Evolutionary conservation across 179 eudicot genomes (phyloP).

Genomic region (Spinacia oleracea): DNA sequence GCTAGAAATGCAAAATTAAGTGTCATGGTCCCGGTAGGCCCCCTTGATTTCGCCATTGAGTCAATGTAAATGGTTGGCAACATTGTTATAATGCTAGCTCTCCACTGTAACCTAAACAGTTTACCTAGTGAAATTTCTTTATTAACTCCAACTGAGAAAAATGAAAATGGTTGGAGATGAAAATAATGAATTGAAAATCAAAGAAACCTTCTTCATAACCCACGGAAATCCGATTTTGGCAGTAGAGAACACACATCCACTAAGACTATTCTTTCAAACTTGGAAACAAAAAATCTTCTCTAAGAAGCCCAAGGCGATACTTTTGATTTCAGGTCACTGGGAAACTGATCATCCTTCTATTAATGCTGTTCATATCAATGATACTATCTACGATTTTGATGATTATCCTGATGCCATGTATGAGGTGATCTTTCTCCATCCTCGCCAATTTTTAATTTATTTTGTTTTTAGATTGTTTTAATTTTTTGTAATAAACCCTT

Average conservation of each 20-base stretch:
- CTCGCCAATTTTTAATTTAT: too few relatives aligned
- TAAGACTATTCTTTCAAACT: constrained; percentile 47
- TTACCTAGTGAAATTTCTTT: background rate
- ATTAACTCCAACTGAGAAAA: background rate
- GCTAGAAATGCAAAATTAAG: background rate
- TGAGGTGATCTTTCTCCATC: constrained; percentile 30
- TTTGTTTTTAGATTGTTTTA: background rate
- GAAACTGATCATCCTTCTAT: constrained; percentile 56
- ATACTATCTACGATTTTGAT: constrained; percentile 58
- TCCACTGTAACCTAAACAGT: background rate
- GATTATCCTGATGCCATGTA: constrained; percentile 54
- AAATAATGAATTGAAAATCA: too few relatives aligned
- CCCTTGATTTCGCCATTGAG: background rate
- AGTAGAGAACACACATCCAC: constrained; percentile 52
- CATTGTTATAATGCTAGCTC: background rate
- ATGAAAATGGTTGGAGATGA: background rate
- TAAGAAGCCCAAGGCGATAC: constrained; percentile 47
- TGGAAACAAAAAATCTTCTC: constrained; percentile 34
- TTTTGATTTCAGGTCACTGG: constrained; percentile 70
- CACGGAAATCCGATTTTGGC: constrained; percentile 65
- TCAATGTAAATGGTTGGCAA: background rate
- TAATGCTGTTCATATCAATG: constrained; percentile 37
- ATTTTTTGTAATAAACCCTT: too few relatives aligned
- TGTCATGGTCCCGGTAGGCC: background rate
- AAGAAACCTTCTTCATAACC: constrained; percentile 54